Percentiles rank a stretch among this genome's conserved stretches.
Evolutionary conservation across 2,329 filamentous ascomycete genomes (phyloP).

Genomic region (Aspergillus proliferans): DNA sequence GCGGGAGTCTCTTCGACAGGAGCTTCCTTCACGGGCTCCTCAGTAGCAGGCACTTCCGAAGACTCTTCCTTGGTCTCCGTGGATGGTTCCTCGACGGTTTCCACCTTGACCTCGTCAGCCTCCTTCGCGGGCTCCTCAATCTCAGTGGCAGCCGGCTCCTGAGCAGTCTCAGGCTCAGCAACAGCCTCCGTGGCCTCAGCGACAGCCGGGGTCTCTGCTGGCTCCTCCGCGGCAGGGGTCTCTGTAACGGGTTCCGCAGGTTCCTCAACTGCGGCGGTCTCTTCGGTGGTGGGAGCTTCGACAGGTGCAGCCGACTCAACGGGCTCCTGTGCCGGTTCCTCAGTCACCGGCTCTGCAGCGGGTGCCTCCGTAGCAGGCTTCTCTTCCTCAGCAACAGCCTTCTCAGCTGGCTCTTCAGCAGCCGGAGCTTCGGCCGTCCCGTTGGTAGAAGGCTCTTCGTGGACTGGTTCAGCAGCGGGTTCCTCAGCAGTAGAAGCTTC

Average conservation of each 20-base stretch:
- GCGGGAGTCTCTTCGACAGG: slow-evolving; percentile 4
- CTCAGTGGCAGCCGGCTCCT: slow-evolving; percentile 2
- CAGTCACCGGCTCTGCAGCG: neutral
- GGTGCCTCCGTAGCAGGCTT: slow-evolving; percentile 1
- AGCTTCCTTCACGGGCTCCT: slow-evolving; percentile 3
- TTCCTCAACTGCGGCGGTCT: slow-evolving; percentile 4
- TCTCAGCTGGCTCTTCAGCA: slow-evolving; percentile 8
- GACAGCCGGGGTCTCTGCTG: too few species aligned
- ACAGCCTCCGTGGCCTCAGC: neutral
- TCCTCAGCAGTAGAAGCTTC: slow-evolving; percentile 1
- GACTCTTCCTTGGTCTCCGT: neutral
- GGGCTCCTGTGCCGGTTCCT: slow-evolving; percentile 4
- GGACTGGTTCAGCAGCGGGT: neutral
- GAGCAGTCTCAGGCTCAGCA: slow-evolving; percentile 1
- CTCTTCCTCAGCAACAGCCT: slow-evolving; percentile 1
- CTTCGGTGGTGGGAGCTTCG: slow-evolving; percentile 4
- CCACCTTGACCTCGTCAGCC: neutral
- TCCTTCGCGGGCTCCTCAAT: too few species aligned
- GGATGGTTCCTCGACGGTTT: slow-evolving; percentile 1
- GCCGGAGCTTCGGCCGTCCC: slow-evolving; percentile 3
- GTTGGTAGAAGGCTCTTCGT: slow-evolving; percentile 1
- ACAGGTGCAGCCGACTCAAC: slow-evolving; percentile 3
- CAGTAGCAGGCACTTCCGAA: slow-evolving; percentile 1
- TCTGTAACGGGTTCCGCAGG: slow-evolving; percentile 2
- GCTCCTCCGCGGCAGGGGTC: slow-evolving; percentile 1